phyloP scores from a whole-genome alignment of 768 basidiomycete species.

The Agrocybe praecox region DNA sequence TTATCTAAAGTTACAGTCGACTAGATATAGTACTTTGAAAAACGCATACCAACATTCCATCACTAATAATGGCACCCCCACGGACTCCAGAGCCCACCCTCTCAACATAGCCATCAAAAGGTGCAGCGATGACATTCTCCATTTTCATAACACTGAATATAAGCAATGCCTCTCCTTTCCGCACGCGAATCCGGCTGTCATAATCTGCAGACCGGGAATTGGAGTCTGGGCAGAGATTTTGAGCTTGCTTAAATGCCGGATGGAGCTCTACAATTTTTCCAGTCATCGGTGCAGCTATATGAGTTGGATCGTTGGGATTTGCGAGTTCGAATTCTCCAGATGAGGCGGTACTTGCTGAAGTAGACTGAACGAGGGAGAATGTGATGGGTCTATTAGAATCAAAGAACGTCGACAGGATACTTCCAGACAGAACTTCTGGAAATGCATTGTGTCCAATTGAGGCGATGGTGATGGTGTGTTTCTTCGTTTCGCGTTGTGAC shows the following conservation, averaged over 20 bases:
- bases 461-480: slow-evolving; percentile 32
- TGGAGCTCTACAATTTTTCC: slow-evolving; percentile 41
- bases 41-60: slow-evolving; percentile 36
- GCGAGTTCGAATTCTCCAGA: slow-evolving; percentile 33
- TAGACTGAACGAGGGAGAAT: slow-evolving; percentile 34
- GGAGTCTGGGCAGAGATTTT: background rate
- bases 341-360: slow-evolving; percentile 25
- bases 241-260: slow-evolving; percentile 16
- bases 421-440: slow-evolving; percentile 35
- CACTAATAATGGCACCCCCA: slow-evolving; percentile 32
- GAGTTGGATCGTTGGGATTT: slow-evolving; percentile 30
- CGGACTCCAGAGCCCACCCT: slow-evolving; percentile 33
- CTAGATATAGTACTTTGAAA: background rate
- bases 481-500: slow-evolving; percentile 6
- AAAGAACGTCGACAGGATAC: slow-evolving; percentile 33
- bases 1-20: background rate
- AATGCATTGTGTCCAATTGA: slow-evolving; percentile 37
- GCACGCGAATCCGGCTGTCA: slow-evolving; percentile 4
- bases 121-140: slow-evolving; percentile 34
- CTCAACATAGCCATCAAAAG: slow-evolving; percentile 29
- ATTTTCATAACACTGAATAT: slow-evolving; percentile 44
- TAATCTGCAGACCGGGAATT: background rate
- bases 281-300: slow-evolving; percentile 34
- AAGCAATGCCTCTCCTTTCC: slow-evolving; percentile 33
- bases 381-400: slow-evolving; percentile 22